phyloP scores from a whole-genome alignment of 2,329 filamentous ascomycete genomes.

The Sphaceloma murrayae region DNA sequence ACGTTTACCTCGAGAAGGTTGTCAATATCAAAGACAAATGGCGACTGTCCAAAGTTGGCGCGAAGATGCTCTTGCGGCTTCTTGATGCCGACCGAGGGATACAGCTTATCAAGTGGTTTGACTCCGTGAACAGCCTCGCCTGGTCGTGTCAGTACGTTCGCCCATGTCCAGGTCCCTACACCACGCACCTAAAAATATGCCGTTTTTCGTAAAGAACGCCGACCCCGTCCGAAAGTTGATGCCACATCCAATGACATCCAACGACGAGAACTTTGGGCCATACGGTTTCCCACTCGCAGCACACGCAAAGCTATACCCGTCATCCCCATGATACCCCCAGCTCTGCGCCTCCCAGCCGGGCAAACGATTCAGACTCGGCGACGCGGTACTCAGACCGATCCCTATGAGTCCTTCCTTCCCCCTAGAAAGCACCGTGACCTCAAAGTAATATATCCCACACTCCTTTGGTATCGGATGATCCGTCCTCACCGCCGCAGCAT shows the following conservation, averaged over 20 bases:
- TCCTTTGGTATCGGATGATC: conserved; percentile 81
- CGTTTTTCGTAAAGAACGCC: conserved; percentile 59
- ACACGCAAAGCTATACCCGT: conserved; percentile 53
- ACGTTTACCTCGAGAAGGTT: conserved; percentile 62
- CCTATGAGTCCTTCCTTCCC: conserved; percentile 52
- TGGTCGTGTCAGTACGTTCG: conserved; percentile 28
- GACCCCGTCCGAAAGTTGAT: conserved; percentile 53
- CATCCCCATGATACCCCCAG: conserved; percentile 58
- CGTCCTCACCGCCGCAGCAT: conserved; percentile 72
- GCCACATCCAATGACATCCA: conserved; percentile 55
- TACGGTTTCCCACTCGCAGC: conserved; percentile 49
- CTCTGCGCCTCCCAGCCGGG: conserved; percentile 58
- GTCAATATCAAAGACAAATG: conserved; percentile 88
- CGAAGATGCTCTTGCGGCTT: conserved; percentile 50
- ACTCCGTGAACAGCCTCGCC: conserved; percentile 63
- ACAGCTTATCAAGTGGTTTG: conserved; percentile 47
- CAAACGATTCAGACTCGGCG: conserved; percentile 50
- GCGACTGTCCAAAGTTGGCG: conserved; percentile 56
- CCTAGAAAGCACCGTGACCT: conserved; percentile 57
- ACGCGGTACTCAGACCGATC: conserved; percentile 51
- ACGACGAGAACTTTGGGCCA: conserved; percentile 49
- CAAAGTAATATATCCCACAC: conserved; percentile 92
- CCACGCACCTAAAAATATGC: conserved; percentile 44
- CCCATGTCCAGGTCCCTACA: background rate
- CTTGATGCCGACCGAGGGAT: conserved; percentile 58